These are phyloP conservation scores for Cyphellophora europaea DNA, from an alignment of 2,329 filamentous ascomycete species.

Conservation along the genomic window DNA sequence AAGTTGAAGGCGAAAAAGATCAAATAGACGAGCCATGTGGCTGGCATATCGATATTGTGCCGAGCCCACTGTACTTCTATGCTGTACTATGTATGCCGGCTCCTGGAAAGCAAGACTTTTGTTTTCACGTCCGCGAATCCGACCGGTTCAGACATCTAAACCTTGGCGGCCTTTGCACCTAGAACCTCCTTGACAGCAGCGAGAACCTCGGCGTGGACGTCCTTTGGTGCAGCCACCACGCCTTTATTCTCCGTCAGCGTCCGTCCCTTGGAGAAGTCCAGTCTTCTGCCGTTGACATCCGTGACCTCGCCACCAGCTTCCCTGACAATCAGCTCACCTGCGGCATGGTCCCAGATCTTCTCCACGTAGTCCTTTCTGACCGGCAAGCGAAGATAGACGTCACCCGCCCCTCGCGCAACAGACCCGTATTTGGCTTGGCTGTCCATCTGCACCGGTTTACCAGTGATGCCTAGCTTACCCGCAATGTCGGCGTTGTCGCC, in stretches of 20 bases:
- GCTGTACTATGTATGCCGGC: conserved; percentile 19
- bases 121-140: too few species aligned
- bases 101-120: too few species aligned
- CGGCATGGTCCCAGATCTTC: conserved; percentile 99
- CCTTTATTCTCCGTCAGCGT: conserved; percentile 88
- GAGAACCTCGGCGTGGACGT: conserved; percentile 67
- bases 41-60: conserved; percentile 5
- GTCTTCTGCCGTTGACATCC: conserved; percentile 71
- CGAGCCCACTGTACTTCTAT: too few species aligned
- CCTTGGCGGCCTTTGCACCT: conserved; percentile 26
- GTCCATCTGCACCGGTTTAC: conserved; percentile 88
- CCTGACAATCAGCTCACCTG: conserved; percentile 84
- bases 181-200: conserved; percentile 75
- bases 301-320: conserved; percentile 91
- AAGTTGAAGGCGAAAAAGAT: conserved; percentile 98
- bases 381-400: conserved; percentile 86
- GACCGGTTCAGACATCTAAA: conserved; percentile 1
- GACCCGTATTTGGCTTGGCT: conserved; percentile 97
- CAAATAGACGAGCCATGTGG: too few species aligned
- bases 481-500: conserved; percentile 80
- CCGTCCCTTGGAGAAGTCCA: conserved; percentile 80
- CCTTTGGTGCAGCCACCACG: conserved; percentile 75
- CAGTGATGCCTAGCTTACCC: conserved; percentile 73
- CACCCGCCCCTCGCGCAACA: conserved; percentile 85
- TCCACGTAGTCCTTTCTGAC: conserved; percentile 83